Evolutionary conservation across 164 flowering plant species (phyloP), one percentile per base, ranked within the genome.

Genomic region (Annona squamosa): DNA sequence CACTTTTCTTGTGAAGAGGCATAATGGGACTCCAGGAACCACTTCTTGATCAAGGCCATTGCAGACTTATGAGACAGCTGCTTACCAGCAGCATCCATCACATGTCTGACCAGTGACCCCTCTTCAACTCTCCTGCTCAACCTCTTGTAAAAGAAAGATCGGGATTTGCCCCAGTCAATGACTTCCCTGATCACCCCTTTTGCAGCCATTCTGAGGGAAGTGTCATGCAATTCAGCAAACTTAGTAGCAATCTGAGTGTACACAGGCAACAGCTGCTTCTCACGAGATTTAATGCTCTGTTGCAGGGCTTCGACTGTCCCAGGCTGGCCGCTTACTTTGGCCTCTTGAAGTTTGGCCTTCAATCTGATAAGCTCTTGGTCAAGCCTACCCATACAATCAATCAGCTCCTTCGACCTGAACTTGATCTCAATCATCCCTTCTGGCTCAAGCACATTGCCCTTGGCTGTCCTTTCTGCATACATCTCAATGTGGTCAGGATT

Each of bases 391-490:
- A 96, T 96, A 84, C 97, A 90, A 69, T 93, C 97, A 16, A 90
- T 73, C 59, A 93, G 81, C 78, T 96, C 98, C 72, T 78, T 90
- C 13, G 86, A 82, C 78, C 98, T 78, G 70, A 96, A 96, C 80
- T 91, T 96, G 77, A 96, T 93, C 86, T 96, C 99, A 5, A 96
- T 92, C 92, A 92, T 83, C 48, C 99, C 99, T 79, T 93, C 98
- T 0, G 99, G 98, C 87, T 96, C 99, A 65, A 96, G 97, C 18
- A 96, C 98, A 77, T 93, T 96, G 19, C 99, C 99, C 68, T 83
- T 93, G 47, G 98, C 97, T 2, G 97, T 92, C 67, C 81, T 78
- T 70, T 93, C 99, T 6, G 98, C 99, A 81, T 91, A 96, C 98
- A 96, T 93, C 81, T 96, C 99, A 56, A 96, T 87, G 72, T 91